These are phyloP conservation scores for Echeveria elegans DNA, from an alignment of 164 flowering plant species.

Conservation along the genomic window DNA sequence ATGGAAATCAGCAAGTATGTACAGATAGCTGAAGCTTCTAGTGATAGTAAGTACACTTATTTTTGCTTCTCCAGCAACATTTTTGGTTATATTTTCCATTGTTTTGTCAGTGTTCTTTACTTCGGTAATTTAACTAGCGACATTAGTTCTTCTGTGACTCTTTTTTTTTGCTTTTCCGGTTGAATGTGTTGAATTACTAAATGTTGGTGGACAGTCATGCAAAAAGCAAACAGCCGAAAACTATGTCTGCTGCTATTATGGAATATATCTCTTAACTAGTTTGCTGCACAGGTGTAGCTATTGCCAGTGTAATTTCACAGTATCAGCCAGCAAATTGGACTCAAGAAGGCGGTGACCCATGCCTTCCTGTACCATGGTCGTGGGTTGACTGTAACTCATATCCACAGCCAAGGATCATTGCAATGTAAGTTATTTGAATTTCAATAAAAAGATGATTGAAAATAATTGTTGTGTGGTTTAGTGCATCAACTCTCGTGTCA, in stretches of 20 bases:
- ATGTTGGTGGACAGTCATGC: not conserved
- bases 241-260: not conserved
- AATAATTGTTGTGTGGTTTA: no score
- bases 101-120: not conserved
- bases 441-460: not conserved
- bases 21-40: constrained; percentile 57
- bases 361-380: constrained; percentile 88
- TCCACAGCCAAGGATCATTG: constrained; percentile 56
- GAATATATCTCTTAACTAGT: not conserved
- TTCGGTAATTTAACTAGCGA: not conserved
- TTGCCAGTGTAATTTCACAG: constrained; percentile 36
- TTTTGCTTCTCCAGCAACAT: not conserved
- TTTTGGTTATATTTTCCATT: no score
- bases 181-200: not conserved
- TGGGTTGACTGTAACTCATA: constrained; percentile 82
- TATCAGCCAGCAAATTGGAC: constrained; percentile 69
- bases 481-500: no score
- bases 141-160: not conserved
- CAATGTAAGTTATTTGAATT: no score
- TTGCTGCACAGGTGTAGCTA: constrained; percentile 32
- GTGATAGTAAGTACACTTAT: constrained; percentile 56
- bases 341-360: constrained; percentile 95
- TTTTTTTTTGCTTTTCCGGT: not conserved
- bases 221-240: not conserved
- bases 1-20: constrained; percentile 88